Conservation (phyloP, 495 filamentous ascomycete genomes). For the Friedmanniomyces simplex region DNA sequence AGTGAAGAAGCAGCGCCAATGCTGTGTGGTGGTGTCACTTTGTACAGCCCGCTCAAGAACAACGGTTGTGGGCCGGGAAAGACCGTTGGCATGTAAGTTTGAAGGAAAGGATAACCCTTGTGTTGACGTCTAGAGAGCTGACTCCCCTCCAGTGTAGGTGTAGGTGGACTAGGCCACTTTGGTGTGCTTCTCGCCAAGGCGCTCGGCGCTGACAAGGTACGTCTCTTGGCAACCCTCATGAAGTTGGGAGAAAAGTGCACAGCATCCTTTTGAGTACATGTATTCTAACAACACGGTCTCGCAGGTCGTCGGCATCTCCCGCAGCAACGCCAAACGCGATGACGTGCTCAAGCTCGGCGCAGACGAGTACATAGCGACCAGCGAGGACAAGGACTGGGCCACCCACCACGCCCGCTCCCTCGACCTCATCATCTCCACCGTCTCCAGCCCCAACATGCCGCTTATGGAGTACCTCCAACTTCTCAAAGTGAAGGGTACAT, state of each 20-base stretch:
- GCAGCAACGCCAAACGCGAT: slow-evolving; percentile 51
- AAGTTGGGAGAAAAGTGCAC: too few relatives aligned
- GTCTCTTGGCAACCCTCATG: background rate
- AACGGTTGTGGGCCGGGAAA: slow-evolving; percentile 72
- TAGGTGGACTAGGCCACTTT: slow-evolving; percentile 70
- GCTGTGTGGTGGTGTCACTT: slow-evolving; percentile 78
- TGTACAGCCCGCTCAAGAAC: slow-evolving; percentile 60
- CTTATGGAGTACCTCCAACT: slow-evolving; percentile 57
- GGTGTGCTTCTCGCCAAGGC: slow-evolving; percentile 60
- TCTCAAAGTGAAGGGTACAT: slow-evolving; percentile 56
- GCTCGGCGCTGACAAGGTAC: slow-evolving; percentile 51
- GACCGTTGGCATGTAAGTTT: slow-evolving; percentile 52
- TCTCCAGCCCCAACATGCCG: slow-evolving; percentile 66
- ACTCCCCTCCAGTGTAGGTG: slow-evolving; percentile 40
- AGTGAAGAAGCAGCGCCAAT: slow-evolving; percentile 64
- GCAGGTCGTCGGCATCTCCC: slow-evolving; percentile 63
- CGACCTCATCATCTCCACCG: slow-evolving; percentile 75
- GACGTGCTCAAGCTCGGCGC: slow-evolving; percentile 62
- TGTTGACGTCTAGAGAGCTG: background rate
- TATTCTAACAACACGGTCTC: too few relatives aligned
- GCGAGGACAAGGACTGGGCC: slow-evolving; percentile 64
- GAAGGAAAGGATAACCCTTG: slow-evolving; percentile 8
- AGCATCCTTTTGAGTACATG: too few relatives aligned
- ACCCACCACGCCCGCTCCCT: slow-evolving; percentile 50
- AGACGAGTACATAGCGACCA: slow-evolving; percentile 68